Percentiles rank a stretch among this genome's conserved stretches.
Evolutionary conservation across 345 rosid genomes (phyloP).

Genomic region (Gynandropsis gynandra): DNA sequence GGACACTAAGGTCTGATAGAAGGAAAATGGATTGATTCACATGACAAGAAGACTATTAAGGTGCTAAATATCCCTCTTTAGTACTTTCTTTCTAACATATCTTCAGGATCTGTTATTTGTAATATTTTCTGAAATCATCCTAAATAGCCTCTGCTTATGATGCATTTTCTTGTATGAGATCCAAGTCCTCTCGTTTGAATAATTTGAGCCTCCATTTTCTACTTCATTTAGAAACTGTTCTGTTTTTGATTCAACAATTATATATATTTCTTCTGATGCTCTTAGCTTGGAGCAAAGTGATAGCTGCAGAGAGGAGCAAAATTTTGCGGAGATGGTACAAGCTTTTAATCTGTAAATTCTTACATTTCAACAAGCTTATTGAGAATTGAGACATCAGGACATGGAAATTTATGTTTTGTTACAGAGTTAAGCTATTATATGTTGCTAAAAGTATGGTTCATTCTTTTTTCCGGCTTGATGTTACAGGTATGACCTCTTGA

Average conservation of each 20-base stretch:
- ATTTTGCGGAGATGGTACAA: conserved; percentile 64
- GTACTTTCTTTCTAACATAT: not conserved
- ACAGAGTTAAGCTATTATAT: conserved; percentile 6
- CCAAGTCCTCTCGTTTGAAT: conserved; percentile 10
- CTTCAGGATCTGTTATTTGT: not conserved
- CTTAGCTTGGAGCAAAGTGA: conserved; percentile 83
- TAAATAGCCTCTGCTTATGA: conserved; percentile 62
- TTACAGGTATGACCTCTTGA: conserved; percentile 73
- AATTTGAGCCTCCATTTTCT: conserved; percentile 3
- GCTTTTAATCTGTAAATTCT: conserved; percentile 17
- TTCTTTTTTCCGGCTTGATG: conserved; percentile 22
- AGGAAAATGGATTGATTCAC: conserved; percentile 77
- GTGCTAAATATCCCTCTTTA: conserved; percentile 31
- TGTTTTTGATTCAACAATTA: conserved; percentile 10
- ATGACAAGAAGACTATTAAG: conserved; percentile 62
- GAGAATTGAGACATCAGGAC: conserved; percentile 11
- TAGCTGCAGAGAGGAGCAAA: conserved; percentile 83
- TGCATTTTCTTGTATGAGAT: conserved; percentile 58
- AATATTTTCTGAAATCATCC: conserved; percentile 1
- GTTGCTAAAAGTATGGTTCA: conserved; percentile 16
- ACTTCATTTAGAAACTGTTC: not conserved
- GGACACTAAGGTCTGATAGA: conserved; percentile 73
- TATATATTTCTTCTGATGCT: not conserved
- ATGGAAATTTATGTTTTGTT: conserved; percentile 8
- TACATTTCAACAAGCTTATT: too few species aligned